phyloP scores from a whole-genome alignment of 2,329 filamentous ascomycete genomes.

The Chaetomiaceae sp. region DNA sequence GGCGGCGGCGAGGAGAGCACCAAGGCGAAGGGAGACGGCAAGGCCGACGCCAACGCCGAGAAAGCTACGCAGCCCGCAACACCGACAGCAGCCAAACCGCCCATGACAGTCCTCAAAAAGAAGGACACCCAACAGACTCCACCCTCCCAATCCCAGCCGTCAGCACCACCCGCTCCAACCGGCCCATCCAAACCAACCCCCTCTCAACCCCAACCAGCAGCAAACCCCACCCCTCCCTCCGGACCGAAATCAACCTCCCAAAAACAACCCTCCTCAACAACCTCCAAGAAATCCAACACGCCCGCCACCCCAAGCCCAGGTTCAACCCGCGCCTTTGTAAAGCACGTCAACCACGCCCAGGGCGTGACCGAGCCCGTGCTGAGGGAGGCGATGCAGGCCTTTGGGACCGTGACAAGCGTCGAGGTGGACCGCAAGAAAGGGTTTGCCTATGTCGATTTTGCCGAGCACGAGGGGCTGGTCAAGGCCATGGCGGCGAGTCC shows the following conservation, averaged over 20 bases:
- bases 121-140: conserved; percentile 24
- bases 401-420: conserved; percentile 71
- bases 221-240: conserved; percentile 27
- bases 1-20: conserved; percentile 19
- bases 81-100: conserved; percentile 29
- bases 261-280: conserved; percentile 12
- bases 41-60: conserved; percentile 29
- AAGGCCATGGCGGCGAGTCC: conserved; percentile 81
- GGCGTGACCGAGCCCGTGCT: conserved; percentile 82
- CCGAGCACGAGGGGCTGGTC: conserved; percentile 63
- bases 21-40: conserved; percentile 26
- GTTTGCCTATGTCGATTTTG: conserved; percentile 90
- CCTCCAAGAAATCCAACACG: conserved; percentile 22
- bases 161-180: conserved; percentile 21
- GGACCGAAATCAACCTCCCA: conserved; percentile 27
- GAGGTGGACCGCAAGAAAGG: conserved; percentile 95
- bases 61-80: conserved; percentile 25
- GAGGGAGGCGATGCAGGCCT: conserved; percentile 66
- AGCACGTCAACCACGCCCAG: conserved; percentile 83
- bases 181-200: conserved; percentile 27
- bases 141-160: conserved; percentile 9
- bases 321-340: conserved; percentile 67
- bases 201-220: not conserved
- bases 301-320: conserved; percentile 36
- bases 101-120: conserved; percentile 38